phyloP scores from a whole-genome alignment of 1,139 yeast genomes.

The Candida glucosophila region DNA sequence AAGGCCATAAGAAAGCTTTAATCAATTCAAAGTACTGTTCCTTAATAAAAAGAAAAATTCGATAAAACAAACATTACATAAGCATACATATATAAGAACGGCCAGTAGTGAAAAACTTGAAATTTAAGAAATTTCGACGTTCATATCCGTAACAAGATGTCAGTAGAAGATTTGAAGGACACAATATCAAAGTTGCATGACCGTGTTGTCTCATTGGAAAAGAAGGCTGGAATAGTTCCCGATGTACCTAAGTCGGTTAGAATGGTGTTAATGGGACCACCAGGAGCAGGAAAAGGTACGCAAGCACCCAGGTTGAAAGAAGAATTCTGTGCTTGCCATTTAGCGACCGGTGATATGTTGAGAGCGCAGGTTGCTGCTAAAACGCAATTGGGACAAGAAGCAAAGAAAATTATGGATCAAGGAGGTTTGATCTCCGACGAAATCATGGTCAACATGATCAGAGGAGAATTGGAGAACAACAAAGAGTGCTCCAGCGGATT shows the following conservation, averaged over 20 bases:
- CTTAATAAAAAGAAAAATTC: too few species aligned
- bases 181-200: constrained; percentile 57
- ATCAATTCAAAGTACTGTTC: too few species aligned
- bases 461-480: constrained; percentile 78
- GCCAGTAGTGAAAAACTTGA: too few species aligned
- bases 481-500: constrained; percentile 84
- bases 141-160: constrained; percentile 26
- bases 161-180: constrained; percentile 57
- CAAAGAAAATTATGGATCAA: constrained; percentile 97
- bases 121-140: too few species aligned
- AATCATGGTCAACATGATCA: constrained; percentile 97
- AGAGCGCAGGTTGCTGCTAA: constrained; percentile 93
- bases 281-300: constrained; percentile 99
- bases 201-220: constrained; percentile 57
- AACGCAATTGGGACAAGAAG: constrained; percentile 85
- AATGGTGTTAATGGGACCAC: constrained; percentile 98
- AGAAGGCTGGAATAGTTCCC: constrained; percentile 55
- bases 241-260: constrained; percentile 71
- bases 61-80: too few species aligned
- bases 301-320: constrained; percentile 97
- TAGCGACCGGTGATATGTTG: constrained; percentile 98
- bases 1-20: too few species aligned
- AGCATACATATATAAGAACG: too few species aligned
- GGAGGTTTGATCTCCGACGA: constrained; percentile 97
- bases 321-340: constrained; percentile 94